Evolutionary conservation across 768 basidiomycete species (phyloP), one percentile per base, ranked within the genome.

Genomic region (Leccinum olivaceopallidum): DNA sequence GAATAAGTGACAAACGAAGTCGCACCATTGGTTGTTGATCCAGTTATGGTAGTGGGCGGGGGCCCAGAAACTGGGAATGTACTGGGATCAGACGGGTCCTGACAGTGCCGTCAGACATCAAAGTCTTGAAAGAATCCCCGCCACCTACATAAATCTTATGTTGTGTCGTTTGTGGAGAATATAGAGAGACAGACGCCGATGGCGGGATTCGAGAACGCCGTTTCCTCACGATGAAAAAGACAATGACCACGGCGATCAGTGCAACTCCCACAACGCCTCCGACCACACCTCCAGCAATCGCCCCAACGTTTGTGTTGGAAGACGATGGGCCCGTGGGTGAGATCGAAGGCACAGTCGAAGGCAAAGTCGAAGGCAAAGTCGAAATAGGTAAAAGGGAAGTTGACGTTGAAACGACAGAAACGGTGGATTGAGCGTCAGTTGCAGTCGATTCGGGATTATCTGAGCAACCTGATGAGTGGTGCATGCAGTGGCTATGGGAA

Each of bases 281-380:
- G 0, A 82, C 84, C 39, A 88, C 87, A 20, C 83, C 84, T 2
- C 85, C 86, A 3, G 82, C 78, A 44, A 88, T 87, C 7, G 84
- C 83, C 3, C 82, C 85, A 1, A 81, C 74, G 63, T 83, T 74
- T 18, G 63, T 57, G n/a, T 13, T 57, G 22, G 61, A 37, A 24
- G 56, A 28, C 12, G 55, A 32, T 24, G 69, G 2, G 14, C 42
- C 51, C 4, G 65, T 8, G 34, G 63, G 53, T 49, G 7, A 14
- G 20, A 24, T 37, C 14, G 62, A 34, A 20, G 60, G 16, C 4
- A 63, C 57, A 20, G 68, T 34, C 4, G 24, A 24, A 24, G n/a
- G n/a, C n/a, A n/a, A n/a, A n/a, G n/a, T n/a, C n/a, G n/a, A n/a
- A n/a, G n/a, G n/a, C n/a, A n/a, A n/a, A 22, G 22, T 22, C 2